Conservation (phyloP, 176 grass and related monocot species). For the Eleusine indica region DNA sequence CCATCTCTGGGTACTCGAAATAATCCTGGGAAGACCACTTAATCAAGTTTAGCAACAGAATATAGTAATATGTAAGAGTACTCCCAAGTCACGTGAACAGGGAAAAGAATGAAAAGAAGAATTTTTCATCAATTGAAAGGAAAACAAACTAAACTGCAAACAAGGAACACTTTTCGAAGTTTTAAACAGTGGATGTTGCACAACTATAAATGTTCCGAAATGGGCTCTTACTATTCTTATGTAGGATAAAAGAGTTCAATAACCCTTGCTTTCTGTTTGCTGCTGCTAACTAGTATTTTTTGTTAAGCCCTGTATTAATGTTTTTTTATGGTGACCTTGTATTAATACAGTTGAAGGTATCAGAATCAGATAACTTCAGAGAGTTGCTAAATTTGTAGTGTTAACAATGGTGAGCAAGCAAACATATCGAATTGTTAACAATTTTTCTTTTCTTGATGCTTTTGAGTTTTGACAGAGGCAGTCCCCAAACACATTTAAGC, state of each 20-base stretch:
- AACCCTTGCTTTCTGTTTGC: neutral
- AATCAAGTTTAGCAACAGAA: neutral
- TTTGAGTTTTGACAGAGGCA: neutral
- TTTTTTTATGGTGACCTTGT: too few species aligned
- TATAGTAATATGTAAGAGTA: neutral
- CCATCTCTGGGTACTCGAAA: conserved; percentile 40
- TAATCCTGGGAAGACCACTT: neutral
- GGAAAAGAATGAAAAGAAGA: neutral
- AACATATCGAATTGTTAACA: neutral
- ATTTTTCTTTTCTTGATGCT: neutral
- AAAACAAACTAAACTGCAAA: neutral
- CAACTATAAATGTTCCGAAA: neutral
- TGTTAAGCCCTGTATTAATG: neutral
- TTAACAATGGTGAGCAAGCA: neutral
- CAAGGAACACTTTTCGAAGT: neutral
- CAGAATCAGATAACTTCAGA: neutral
- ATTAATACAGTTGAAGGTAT: neutral
- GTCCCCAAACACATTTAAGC: neutral
- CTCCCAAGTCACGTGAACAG: neutral
- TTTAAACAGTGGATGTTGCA: too few species aligned
- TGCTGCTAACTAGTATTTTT: neutral
- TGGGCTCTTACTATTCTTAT: neutral
- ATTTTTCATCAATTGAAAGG: neutral
- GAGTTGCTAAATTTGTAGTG: neutral
- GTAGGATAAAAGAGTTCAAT: neutral